Conservation (phyloP, 1,284 basidiomycete genomes). For the Puccinia novopanici region DNA sequence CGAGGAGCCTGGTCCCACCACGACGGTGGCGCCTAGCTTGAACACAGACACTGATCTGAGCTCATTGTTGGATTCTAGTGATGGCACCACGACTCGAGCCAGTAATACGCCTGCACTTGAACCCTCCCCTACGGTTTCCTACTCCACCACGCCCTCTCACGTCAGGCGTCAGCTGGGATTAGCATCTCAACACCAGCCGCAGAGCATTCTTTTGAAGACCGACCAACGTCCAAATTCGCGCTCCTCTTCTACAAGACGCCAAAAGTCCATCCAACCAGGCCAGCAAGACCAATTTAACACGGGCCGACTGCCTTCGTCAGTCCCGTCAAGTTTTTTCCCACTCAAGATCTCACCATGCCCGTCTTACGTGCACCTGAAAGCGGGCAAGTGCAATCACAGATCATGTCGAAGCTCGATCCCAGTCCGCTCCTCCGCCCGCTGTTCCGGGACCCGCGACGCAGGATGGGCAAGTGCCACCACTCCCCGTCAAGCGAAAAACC, state of each 20-base stretch:
- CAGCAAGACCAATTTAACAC: not conserved
- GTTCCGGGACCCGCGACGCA: not conserved
- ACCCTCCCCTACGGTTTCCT: not conserved
- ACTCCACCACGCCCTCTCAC: constrained; percentile 16
- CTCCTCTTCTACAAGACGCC: constrained; percentile 42
- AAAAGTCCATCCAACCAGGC: not conserved
- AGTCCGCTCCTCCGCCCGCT: no score
- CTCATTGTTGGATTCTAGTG: constrained; percentile 26
- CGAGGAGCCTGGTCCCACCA: not conserved
- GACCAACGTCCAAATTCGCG: not conserved
- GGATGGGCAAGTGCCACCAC: not conserved
- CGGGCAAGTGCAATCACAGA: not conserved
- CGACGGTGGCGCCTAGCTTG: not conserved
- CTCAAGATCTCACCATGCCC: constrained; percentile 33
- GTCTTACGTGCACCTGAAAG: not conserved
- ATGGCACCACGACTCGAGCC: not conserved
- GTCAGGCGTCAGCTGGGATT: not conserved
- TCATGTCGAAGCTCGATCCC: not conserved
- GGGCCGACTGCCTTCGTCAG: constrained; percentile 14
- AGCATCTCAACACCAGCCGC: not conserved
- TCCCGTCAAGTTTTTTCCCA: constrained; percentile 13
- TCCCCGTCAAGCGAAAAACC: constrained; percentile 26
- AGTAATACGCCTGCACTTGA: constrained; percentile 12
- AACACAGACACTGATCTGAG: constrained; percentile 30
- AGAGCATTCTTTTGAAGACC: no score